These are phyloP conservation scores for Aspergillus novoparasiticus DNA, from an alignment of 2,329 filamentous ascomycete species.

Conservation along the genomic window DNA sequence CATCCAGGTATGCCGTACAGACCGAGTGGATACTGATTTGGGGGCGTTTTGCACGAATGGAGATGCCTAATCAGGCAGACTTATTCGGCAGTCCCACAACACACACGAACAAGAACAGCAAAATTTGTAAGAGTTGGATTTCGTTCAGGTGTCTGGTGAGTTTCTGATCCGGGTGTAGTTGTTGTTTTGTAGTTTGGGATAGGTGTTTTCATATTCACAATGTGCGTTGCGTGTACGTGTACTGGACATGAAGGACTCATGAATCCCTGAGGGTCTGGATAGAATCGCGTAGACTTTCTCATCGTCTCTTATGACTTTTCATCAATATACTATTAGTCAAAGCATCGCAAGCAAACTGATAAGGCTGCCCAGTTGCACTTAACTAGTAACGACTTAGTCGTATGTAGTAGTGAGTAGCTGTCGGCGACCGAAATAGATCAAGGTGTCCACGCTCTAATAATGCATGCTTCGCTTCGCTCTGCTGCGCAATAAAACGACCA, in stretches of 20 bases:
- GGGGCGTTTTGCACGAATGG: not conserved
- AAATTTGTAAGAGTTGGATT: not conserved
- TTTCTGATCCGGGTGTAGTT: not conserved
- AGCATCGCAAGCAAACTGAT: not conserved
- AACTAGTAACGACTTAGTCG: not conserved
- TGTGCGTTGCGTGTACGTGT: not conserved
- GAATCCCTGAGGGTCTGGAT: not conserved
- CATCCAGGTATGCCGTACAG: not conserved
- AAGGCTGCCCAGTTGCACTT: not conserved
- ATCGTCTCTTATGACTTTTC: not conserved
- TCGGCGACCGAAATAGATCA: not conserved
- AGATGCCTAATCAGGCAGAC: not conserved
- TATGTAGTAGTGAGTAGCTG: not conserved
- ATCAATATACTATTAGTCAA: not conserved
- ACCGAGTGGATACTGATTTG: not conserved
- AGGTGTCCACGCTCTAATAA: not conserved
- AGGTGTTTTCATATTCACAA: not conserved
- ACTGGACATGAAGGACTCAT: not conserved
- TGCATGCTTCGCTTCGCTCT: too few relatives aligned
- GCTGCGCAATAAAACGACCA: not conserved
- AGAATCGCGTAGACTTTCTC: not conserved
- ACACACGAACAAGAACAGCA: not conserved
- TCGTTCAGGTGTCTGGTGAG: not conserved
- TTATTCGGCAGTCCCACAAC: not conserved
- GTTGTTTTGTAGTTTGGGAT: too few relatives aligned